Evolutionary conservation across 805 yeast species (phyloP).

Genomic region (Yamadazyma phyllophila): DNA sequence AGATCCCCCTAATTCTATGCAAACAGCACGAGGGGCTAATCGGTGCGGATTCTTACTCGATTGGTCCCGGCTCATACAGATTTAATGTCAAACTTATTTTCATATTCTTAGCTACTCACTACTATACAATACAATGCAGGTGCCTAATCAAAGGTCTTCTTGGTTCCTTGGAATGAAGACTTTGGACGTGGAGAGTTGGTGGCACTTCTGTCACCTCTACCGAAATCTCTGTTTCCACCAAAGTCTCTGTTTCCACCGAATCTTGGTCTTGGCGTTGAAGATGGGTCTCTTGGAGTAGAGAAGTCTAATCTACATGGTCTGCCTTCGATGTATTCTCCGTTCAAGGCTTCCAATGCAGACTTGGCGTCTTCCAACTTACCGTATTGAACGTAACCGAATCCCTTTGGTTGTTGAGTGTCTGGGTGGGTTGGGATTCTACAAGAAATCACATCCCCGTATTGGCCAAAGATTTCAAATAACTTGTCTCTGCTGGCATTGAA

Average conservation of each 20-base stretch:
- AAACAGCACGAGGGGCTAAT: no score
- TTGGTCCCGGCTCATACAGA: not conserved
- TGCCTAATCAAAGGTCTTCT: conserved; percentile 72
- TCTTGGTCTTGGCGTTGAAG: conserved; percentile 25
- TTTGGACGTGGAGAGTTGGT: conserved; percentile 59
- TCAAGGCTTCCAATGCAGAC: conserved; percentile 79
- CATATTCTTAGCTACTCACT: conserved; percentile 4
- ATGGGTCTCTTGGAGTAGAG: conserved; percentile 81
- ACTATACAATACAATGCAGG: conserved; percentile 9
- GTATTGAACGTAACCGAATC: conserved; percentile 97
- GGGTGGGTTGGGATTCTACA: conserved; percentile 98
- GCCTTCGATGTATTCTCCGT: conserved; percentile 86
- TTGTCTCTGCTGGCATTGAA: conserved; percentile 84
- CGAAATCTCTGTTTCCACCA: conserved; percentile 36
- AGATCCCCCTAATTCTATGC: no score
- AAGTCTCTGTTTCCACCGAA: conserved; percentile 42
- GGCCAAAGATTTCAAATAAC: conserved; percentile 69
- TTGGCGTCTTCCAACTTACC: conserved; percentile 84
- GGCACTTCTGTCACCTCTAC: conserved; percentile 40
- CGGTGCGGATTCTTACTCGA: no score
- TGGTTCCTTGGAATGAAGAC: conserved; percentile 74
- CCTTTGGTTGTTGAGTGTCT: conserved; percentile 98
- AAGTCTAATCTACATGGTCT: conserved; percentile 93
- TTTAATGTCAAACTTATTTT: no score
- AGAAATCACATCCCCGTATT: conserved; percentile 78